Evolutionary conservation across 345 rosid species (phyloP).

Genomic region (Kernera saxatilis): DNA sequence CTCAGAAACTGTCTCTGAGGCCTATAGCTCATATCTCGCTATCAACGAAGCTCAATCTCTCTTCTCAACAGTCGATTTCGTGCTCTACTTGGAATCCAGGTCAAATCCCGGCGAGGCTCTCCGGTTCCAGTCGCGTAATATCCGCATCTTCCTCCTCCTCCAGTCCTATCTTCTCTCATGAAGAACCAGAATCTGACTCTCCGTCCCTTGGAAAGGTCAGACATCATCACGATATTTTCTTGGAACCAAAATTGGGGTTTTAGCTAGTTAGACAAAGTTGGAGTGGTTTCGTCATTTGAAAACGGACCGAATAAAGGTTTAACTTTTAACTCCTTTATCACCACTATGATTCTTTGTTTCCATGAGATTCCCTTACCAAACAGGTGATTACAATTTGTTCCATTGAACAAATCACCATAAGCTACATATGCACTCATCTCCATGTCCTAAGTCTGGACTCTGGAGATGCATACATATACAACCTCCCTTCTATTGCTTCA

Average conservation of each 20-base stretch:
- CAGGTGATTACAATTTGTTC: not conserved
- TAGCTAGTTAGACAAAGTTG: not conserved
- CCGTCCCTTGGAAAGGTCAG: slow-evolving; percentile 43
- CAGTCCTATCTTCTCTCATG: slow-evolving; percentile 22
- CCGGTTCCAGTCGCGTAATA: slow-evolving; percentile 22
- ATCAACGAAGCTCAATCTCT: slow-evolving; percentile 11
- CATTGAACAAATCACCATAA: not conserved
- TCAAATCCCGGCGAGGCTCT: slow-evolving; percentile 3
- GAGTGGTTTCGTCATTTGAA: not conserved
- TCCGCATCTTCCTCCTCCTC: slow-evolving; percentile 30
- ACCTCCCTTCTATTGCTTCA: slow-evolving; percentile 17
- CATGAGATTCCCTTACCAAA: not conserved
- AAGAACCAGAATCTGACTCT: slow-evolving; percentile 11
- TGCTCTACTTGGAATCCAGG: not conserved
- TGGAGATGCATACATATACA: not conserved
- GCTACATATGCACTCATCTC: not conserved
- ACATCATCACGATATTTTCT: not conserved
- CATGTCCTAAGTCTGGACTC: not conserved
- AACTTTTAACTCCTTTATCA: not conserved
- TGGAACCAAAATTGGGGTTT: not conserved
- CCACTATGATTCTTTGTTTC: not conserved
- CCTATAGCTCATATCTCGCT: slow-evolving; percentile 22
- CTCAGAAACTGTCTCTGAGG: slow-evolving; percentile 19
- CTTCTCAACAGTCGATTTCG: slow-evolving; percentile 15
- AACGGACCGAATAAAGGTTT: no score